Evolutionary conservation across 2,329 filamentous ascomycete species (phyloP), one percentile per base, ranked within the genome.

Genomic region (Alternaria ventricosa): DNA sequence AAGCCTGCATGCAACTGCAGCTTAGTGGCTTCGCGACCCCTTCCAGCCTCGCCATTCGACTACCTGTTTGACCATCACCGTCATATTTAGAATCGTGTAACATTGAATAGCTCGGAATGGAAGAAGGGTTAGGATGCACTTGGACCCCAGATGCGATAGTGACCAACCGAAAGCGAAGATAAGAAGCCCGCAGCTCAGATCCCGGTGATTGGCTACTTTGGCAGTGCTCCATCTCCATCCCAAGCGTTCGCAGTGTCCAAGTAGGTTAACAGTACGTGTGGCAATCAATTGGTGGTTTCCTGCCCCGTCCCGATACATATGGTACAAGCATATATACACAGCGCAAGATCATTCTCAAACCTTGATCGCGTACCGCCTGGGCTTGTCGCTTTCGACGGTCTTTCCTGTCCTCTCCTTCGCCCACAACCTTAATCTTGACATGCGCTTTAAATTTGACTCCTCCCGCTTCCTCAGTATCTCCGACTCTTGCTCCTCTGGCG

Each of bases 381-480:
- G 55, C 10, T 68, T 66, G 43, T 74, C 69, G 49, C 61, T 59
- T 23, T 68, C 57, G 27, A 74, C 71, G 25, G 67, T 63, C 61
- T 71, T 71, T 13, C 27, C 59, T 43, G 73, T 66, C 50, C 75
- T 72, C 63, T 63, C 63, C 50, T 70, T 63, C 50, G 75, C 75
- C 73, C 74, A 76, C 45, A 70, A 75, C 75, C 72, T 57, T 57
- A 82, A 76, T 68, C 79, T 74, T 49, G 81, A 80, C 74, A 79
- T 76, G 67, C 79, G 79, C 59, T 68, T 59, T 43, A 82, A 49
- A 23, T 64, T 56, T 20, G 65, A 65, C 27, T 54, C 65, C 53
- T 66, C 43, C 55, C 57, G 46, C 57, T 43, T 51, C n/a, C 41
- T 61, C 28, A 41, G 46, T 53, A 33, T 50, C 41, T 28, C 27